Evolutionary conservation across 768 basidiomycete genomes (phyloP), one percentile per base, ranked within the genome.

Genomic region (Lentinula guzmanii): DNA sequence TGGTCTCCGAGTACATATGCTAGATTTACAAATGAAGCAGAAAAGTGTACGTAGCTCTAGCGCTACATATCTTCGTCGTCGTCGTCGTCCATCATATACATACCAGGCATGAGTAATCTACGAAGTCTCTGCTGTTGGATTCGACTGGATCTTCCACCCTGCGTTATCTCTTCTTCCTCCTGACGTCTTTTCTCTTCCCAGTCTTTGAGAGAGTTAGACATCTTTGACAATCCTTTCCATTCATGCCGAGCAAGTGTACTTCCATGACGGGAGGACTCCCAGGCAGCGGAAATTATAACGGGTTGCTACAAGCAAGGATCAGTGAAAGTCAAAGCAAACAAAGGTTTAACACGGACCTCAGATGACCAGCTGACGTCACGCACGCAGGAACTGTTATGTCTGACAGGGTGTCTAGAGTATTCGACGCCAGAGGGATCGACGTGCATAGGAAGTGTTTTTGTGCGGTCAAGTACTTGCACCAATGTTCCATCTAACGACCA

Each of bases 291-390:
- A 87, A 99, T 90, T 52, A 99, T 70, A 21, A 90, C 86, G 42
- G 96, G 95, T 79, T 95, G 89, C 85, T 62, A 39, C 18, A 34
- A 34, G 34, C 33, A 51, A n/a, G 63, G 41, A 24, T 34, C 39
- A 48, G 45, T 16, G 33, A 42, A 43, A 13, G 37, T 39, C 37
- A 39, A 39, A 8, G 37, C 37, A 8, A 39, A 39, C 37, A 39
- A 13, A 28, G 3, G n/a, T 11, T 37, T 28, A 31, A 15, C 39
- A 15, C 71, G 41, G 71, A 89, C 90, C 79, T 84, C 84, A 35
- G 90, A 86, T 71, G 94, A 93, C 97, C 97, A 99, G 70, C 90
- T 90, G 63, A 98, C 94, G 69, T 98, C 96, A 46, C 96, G 86
- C 3, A 98, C 95, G 64, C 90, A 91, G 28, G 79, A 77, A 67